Conservation (phyloP, 805 yeast species). For the Nakazawaea wyomingensis region DNA sequence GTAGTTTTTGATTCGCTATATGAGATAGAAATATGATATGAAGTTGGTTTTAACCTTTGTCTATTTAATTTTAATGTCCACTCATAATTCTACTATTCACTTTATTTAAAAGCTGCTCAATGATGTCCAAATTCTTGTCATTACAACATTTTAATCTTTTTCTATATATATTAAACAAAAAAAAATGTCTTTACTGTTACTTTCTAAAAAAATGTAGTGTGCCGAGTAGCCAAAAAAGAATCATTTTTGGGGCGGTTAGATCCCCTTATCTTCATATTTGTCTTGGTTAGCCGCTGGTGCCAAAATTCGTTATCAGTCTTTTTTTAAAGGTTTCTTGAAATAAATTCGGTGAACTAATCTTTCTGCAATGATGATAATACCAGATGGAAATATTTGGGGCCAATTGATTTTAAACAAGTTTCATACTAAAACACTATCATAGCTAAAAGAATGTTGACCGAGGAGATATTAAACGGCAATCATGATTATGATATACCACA, state of each 20-base stretch:
- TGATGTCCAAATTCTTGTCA: neutral
- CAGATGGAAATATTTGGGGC: no score
- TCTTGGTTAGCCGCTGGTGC: neutral
- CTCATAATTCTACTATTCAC: neutral
- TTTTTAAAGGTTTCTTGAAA: no score
- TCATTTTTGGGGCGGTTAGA: no score
- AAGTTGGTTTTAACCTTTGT: neutral
- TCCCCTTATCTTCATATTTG: no score
- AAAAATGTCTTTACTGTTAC: no score
- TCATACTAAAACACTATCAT: no score
- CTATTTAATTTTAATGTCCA: neutral
- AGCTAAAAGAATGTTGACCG: constrained; percentile 6
- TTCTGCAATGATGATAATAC: no score
- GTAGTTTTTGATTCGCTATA: neutral
- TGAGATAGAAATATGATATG: neutral
- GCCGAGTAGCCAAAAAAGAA: no score
- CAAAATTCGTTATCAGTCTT: neutral
- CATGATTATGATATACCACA: constrained; percentile 23
- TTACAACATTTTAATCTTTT: neutral
- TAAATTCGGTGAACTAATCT: no score
- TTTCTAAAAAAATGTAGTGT: no score
- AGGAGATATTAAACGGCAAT: constrained; percentile 15
- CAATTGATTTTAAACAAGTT: no score
- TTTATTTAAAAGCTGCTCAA: neutral
- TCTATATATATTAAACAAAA: neutral